A percentile compares a stretch with the other conserved stretches of the same genome.
Conservation (phyloP, 768 basidiomycete genomes). For the Amanita subjunquillea region DNA sequence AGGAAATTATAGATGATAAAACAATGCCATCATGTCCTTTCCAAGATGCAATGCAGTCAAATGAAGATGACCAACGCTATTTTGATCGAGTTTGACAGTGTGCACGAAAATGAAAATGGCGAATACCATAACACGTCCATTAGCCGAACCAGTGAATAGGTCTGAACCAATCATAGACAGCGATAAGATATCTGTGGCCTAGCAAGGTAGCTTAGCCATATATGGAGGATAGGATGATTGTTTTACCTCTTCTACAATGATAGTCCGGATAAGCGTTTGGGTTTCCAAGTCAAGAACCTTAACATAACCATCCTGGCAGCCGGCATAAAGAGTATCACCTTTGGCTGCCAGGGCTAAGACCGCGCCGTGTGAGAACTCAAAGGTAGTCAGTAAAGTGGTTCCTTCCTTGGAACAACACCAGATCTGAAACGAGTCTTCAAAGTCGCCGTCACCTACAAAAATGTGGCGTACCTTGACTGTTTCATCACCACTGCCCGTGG, state of each 20-base stretch:
- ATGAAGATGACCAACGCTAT: conserved; percentile 75
- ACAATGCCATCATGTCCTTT: conserved; percentile 72
- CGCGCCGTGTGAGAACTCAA: conserved; percentile 67
- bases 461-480: conserved; percentile 59
- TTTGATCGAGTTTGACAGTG: background rate
- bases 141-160: conserved; percentile 55
- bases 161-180: conserved; percentile 61
- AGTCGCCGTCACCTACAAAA: background rate
- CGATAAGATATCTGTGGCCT: conserved; percentile 77
- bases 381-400: conserved; percentile 49
- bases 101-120: background rate
- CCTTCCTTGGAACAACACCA: conserved; percentile 46
- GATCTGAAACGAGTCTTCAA: conserved; percentile 29
- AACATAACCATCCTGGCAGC: conserved; percentile 90
- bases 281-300: conserved; percentile 89
- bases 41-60: conserved; percentile 82
- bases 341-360: conserved; percentile 69
- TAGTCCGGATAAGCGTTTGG: conserved; percentile 73
- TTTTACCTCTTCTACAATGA: conserved; percentile 73
- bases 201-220: conserved; percentile 1
- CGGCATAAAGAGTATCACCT: conserved; percentile 81
- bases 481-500: conserved; percentile 89
- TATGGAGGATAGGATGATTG: conserved; percentile 6
- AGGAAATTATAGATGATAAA: conserved; percentile 63
- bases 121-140: conserved; percentile 60